Base-by-base conservation (phyloP, 176 grass and related monocot species). In the Pontederia crassipes region DNA sequence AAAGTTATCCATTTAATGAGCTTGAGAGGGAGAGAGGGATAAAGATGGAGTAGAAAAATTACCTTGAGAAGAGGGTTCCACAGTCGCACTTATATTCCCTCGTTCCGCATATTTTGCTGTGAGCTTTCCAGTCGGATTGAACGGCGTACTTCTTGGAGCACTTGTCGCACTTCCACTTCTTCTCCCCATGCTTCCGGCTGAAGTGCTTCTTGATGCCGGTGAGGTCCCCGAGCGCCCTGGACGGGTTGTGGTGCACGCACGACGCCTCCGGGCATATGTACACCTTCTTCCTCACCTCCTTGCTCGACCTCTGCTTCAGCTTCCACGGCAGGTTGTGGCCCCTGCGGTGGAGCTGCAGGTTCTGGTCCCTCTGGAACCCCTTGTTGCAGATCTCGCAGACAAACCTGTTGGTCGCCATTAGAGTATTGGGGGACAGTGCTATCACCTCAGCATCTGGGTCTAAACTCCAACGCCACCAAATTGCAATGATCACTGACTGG, bases 361-460 rank as follows among this genome's bases (percentile, higher is more conserved):
- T 68, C 52, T 68, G 65, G 35, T 68, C 65, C 28, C 65, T 54
- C n/a, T 55, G 65, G 13, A 68, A 68, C 3, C 65, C 65, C 50
- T 68, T 68, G 65, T 55, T 68, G 65, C 65, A 68, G 65, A 68
- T 68, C 65, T 68, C 65, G 54, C 65, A 68, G 27, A 68, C 51
- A 55, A 68, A 68, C 52, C 65, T 68, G 45, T 68, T 68, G 12
- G 65, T 68, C 54, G 65, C 52, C 65, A 68, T 68, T 15, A 68
- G 10, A 11, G 65, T 18, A 27, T 55, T 68, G 15, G 65, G 65
- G 28, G 65, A 68, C 27, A 68, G 65, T 45, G 65, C 65, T 45
- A 68, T 55, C 28, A 68, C 65, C 50, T 68, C 65, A n/a, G 65
- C 65, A 40, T 55, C 65, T 16, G 65, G 65, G 51, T 54, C 65